phyloP scores from a whole-genome alignment of 371 early-diverging fungal species.

The Mucor indicus region DNA sequence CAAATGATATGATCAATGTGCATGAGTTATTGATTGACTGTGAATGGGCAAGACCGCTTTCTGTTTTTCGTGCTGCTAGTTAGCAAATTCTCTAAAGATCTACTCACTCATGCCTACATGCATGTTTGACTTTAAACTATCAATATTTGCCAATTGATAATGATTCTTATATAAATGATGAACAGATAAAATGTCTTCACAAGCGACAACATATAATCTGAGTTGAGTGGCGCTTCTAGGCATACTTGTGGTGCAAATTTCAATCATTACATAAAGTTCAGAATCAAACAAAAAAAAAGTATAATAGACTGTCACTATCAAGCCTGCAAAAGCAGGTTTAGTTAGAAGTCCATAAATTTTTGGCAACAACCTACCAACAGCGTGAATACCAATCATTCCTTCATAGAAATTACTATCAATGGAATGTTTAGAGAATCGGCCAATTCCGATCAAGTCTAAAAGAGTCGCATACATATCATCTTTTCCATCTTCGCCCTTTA shows the following conservation, averaged over 20 bases:
- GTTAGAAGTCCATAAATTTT: neutral
- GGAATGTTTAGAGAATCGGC: constrained; percentile 1
- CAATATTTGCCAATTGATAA: constrained; percentile 1
- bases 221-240: constrained; percentile 4
- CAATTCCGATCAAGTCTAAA: constrained; percentile 12
- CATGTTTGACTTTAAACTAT: constrained; percentile 4
- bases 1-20: constrained; percentile 1
- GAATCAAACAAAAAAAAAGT: constrained; percentile 3
- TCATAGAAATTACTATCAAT: constrained; percentile 7
- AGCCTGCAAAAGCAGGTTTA: constrained; percentile 3
- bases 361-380: constrained; percentile 7
- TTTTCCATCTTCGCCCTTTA: constrained; percentile 39
- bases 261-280: constrained; percentile 8
- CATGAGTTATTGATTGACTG: constrained; percentile 7
- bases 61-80: constrained; percentile 7
- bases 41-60: constrained; percentile 8
- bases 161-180: constrained; percentile 6
- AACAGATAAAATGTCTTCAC: constrained; percentile 2
- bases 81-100: constrained; percentile 8
- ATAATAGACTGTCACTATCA: constrained; percentile 1
- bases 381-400: constrained; percentile 13
- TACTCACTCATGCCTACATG: constrained; percentile 6
- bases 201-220: constrained; percentile 4
- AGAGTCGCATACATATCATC: constrained; percentile 9
- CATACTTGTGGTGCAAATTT: constrained; percentile 10